phyloP scores from a whole-genome alignment of 2,329 filamentous ascomycete genomes.

The Hymenoscyphus fraxineus region DNA sequence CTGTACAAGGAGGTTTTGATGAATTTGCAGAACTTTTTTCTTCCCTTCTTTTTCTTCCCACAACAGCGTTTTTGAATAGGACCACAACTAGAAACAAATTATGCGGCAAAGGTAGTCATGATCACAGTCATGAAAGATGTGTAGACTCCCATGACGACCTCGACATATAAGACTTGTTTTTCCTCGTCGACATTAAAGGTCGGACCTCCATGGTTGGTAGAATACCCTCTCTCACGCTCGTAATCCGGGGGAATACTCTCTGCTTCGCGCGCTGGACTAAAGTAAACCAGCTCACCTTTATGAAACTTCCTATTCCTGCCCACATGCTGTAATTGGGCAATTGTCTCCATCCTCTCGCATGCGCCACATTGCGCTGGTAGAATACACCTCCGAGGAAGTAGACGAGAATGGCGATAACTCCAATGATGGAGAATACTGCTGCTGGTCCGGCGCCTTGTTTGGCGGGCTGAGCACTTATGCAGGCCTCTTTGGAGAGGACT shows the following conservation, averaged over 20 bases:
- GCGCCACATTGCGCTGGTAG: constrained; percentile 90
- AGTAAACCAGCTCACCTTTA: constrained; percentile 59
- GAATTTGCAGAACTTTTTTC: not conserved
- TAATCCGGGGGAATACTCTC: constrained; percentile 29
- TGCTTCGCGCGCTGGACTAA: constrained; percentile 29
- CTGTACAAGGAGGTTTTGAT: not conserved
- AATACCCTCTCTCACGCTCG: constrained; percentile 33
- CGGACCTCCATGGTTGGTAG: constrained; percentile 33
- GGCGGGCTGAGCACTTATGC: constrained; percentile 62
- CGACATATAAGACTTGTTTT: constrained; percentile 22
- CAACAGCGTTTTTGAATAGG: constrained; percentile 2
- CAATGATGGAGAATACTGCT: constrained; percentile 85
- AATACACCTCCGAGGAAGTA: constrained; percentile 91
- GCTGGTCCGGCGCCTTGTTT: constrained; percentile 68
- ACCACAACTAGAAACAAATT: not conserved
- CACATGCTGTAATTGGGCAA: constrained; percentile 92
- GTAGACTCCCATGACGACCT: constrained; percentile 29
- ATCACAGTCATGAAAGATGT: constrained; percentile 23
- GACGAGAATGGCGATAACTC: constrained; percentile 70
- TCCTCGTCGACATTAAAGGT: constrained; percentile 22
- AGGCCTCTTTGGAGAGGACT: constrained; percentile 79
- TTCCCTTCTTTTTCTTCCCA: not conserved
- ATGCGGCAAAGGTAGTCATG: constrained; percentile 6
- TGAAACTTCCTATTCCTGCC: constrained; percentile 80
- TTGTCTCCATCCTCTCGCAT: constrained; percentile 92